Evolutionary conservation across 345 rosid species (phyloP), one percentile per base, ranked within the genome.

Genomic region (Aegle marmelos): DNA sequence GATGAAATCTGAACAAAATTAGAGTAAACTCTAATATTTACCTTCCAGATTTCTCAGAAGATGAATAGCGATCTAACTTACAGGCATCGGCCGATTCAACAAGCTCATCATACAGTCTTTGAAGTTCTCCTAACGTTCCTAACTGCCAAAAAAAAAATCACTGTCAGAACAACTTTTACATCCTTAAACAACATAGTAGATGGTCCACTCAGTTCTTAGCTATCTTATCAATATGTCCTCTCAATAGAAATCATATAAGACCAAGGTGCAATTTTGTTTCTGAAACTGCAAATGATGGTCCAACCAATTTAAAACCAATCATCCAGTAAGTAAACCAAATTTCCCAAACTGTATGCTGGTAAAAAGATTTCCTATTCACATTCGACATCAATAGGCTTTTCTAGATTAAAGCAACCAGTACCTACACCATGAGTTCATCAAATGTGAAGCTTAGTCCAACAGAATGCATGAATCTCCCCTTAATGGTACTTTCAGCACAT

Each of bases 71-170:
- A 81, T 96, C 99, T 81, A 95, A 61, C 68, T 80, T 84, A 81
- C 99, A 96, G 57, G 88, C 91, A 84, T 89, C 90, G 64, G 95
- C 97, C 50, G 94, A 90, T 75, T 83, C 93, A 79, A 90, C 88
- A 79, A 96, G 88, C 88, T 89, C 91, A 74, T 94, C 97, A 85
- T 91, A 88, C 25, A 96, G 92, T 81, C 98, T 92, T 77, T 94
- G 99, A 53, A 96, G 97, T 82, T 96, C 95, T 81, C 78, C 83
- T 77, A 96, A 86, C 72, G 98, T 94, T 81, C 93, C 81, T 76
- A 87, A 76, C 99, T 96, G 86, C 84, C 34, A 79, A 72, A 50
- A 53, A 53, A 53, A 17, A 17, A 28, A 14, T 79, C 17, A 30
- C 59, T 57, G 33, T 48, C 67, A 83, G 48, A 65, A 68, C 22